Evolutionary conservation across 306 rosid species (phyloP).

Genomic region (Castanea crenata): DNA sequence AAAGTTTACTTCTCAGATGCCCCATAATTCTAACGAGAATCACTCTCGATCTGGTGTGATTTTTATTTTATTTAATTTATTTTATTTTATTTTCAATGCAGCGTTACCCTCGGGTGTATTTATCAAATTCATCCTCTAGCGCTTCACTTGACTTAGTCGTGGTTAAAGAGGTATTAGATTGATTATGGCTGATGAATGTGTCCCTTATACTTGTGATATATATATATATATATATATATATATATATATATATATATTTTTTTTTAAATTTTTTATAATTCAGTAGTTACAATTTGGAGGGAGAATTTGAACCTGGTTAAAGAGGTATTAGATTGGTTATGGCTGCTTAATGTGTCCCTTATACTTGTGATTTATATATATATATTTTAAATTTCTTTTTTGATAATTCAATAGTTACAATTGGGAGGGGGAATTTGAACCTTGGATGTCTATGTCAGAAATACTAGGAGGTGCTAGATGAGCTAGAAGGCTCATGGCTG

Average conservation of each 20-base stretch:
- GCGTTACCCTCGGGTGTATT: slow-evolving; percentile 64
- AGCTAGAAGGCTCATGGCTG: too few species aligned
- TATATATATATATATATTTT: too few species aligned
- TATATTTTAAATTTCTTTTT: too few species aligned
- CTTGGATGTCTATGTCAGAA: not conserved
- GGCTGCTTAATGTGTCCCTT: not conserved
- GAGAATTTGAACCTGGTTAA: slow-evolving; percentile 25
- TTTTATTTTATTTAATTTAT: not conserved
- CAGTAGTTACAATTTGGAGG: too few species aligned
- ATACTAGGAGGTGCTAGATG: not conserved
- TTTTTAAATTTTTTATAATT: too few species aligned
- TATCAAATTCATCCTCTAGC: slow-evolving; percentile 14
- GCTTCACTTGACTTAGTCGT: slow-evolving; percentile 39
- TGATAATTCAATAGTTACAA: too few species aligned
- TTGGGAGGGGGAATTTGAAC: too few species aligned
- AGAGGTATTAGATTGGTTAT: slow-evolving; percentile 50
- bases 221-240: too few species aligned
- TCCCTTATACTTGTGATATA: not conserved
- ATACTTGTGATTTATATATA: not conserved
- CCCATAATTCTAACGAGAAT: slow-evolving; percentile 13
- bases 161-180: slow-evolving; percentile 58
- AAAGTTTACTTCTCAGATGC: not conserved
- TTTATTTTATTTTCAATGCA: slow-evolving; percentile 9
- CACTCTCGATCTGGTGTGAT: not conserved
- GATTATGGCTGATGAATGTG: slow-evolving; percentile 5